These are phyloP conservation scores for Neofusicoccum ribis DNA, from an alignment of 2,329 filamentous ascomycete species.

Conservation along the genomic window DNA sequence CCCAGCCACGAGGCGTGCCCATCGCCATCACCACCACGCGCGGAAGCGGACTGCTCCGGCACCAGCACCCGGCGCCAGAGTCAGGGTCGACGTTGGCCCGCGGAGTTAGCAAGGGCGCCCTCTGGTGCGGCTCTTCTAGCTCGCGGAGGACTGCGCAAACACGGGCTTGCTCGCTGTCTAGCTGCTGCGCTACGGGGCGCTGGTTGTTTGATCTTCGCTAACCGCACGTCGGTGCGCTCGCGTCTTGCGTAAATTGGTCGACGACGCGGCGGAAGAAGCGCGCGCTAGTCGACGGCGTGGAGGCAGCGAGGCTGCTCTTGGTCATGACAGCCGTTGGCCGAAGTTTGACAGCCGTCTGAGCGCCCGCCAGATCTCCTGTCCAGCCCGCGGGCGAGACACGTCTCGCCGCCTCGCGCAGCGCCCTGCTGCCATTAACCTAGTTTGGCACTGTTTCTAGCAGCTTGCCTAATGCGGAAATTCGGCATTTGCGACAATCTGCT, in stretches of 20 bases:
- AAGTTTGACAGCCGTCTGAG: constrained; percentile 1
- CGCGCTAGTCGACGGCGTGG: neutral
- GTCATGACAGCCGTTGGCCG: neutral
- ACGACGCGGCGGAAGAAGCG: neutral
- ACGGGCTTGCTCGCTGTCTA: constrained; percentile 1
- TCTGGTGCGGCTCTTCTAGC: constrained; percentile 6
- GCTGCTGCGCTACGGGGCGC: constrained; percentile 5
- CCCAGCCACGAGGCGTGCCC: constrained; percentile 14
- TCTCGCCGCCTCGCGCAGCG: neutral
- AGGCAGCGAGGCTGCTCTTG: neutral
- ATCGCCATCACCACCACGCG: constrained; percentile 9
- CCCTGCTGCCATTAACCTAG: neutral
- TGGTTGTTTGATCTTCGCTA: constrained; percentile 13
- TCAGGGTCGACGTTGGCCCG: neutral
- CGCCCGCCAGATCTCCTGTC: neutral
- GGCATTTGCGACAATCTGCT: neutral
- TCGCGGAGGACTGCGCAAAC: constrained; percentile 1
- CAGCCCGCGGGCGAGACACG: neutral
- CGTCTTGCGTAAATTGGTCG: constrained; percentile 2
- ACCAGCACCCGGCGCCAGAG: neutral
- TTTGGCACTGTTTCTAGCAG: neutral
- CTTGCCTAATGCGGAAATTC: constrained; percentile 12
- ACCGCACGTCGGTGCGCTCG: constrained; percentile 16
- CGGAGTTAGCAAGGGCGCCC: neutral
- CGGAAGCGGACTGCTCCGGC: neutral